phyloP scores from a whole-genome alignment of 257 asterid species.

The Eucommia ulmoides region DNA sequence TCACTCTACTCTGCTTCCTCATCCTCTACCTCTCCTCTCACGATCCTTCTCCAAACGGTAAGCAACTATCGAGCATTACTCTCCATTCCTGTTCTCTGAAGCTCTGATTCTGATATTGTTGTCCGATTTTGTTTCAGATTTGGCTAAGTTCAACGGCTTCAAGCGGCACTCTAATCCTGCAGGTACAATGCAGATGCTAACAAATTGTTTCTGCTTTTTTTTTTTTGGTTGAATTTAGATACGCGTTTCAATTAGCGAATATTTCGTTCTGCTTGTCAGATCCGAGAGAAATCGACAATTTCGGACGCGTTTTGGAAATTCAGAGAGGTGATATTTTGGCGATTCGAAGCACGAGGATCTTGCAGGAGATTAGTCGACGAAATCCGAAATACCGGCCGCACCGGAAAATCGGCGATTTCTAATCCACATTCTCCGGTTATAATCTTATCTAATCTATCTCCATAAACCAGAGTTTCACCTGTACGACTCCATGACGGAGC shows the following conservation, averaged over 20 bases:
- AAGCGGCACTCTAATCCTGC: constrained; percentile 12
- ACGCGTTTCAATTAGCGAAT: background rate
- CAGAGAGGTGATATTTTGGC: constrained; percentile 31
- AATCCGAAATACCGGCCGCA: constrained; percentile 24
- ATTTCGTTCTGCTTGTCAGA: constrained; percentile 7
- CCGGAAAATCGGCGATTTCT: constrained; percentile 52
- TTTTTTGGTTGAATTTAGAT: background rate
- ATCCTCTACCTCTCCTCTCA: constrained; percentile 75
- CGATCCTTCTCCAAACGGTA: constrained; percentile 57
- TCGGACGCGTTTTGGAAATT: constrained; percentile 20
- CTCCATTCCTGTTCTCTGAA: background rate
- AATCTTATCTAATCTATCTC: background rate
- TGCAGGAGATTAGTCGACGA: constrained; percentile 19
- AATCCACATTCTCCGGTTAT: constrained; percentile 11
- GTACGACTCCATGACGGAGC: no score
- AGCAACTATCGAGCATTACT: background rate
- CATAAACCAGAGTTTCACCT: background rate
- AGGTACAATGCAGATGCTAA: constrained; percentile 20
- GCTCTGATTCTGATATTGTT: background rate
- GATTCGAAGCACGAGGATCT: constrained; percentile 48
- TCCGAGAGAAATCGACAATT: constrained; percentile 19
- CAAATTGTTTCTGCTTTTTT: background rate
- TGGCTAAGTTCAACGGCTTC: constrained; percentile 38
- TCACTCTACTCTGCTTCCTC: constrained; percentile 64
- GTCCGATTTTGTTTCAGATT: constrained; percentile 27